phyloP scores from a whole-genome alignment of 164 flowering plant genomes.

The Berberis thunbergii region DNA sequence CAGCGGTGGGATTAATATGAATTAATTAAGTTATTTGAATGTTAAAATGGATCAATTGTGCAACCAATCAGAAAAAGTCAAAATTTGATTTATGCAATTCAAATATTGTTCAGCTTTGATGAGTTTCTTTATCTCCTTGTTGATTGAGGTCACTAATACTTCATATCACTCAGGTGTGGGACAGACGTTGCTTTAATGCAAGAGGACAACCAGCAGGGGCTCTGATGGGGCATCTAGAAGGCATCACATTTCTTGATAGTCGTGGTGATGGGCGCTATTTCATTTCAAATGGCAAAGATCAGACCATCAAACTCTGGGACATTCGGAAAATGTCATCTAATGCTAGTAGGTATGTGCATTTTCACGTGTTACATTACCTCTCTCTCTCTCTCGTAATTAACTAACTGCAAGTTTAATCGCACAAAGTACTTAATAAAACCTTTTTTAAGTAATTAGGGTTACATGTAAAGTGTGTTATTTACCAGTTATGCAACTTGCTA shows the following conservation, averaged over 20 bases:
- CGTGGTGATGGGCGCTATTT: conserved; percentile 92
- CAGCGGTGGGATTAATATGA: too few species aligned
- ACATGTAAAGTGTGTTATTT: too few species aligned
- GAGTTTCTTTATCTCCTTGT: neutral
- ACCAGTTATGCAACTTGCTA: too few species aligned
- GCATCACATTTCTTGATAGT: conserved; percentile 78
- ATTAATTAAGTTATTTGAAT: too few species aligned
- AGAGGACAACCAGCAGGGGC: conserved; percentile 63
- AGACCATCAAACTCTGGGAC: conserved; percentile 89
- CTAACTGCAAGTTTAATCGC: neutral
- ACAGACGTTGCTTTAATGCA: conserved; percentile 67
- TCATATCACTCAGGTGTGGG: conserved; percentile 67
- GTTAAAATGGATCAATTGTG: too few species aligned
- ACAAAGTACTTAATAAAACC: too few species aligned
- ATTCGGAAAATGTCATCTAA: conserved; percentile 74
- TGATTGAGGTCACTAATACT: neutral
- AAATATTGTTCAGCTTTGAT: neutral
- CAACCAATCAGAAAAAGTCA: too few species aligned
- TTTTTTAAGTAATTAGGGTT: too few species aligned
- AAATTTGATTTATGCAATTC: neutral
- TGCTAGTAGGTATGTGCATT: conserved; percentile 33
- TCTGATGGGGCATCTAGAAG: conserved; percentile 83
- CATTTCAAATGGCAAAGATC: conserved; percentile 95
- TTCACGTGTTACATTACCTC: neutral
- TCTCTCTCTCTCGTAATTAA: neutral